These are phyloP conservation scores for Aschersonia sp. DNA, from an alignment of 2,329 filamentous ascomycete species.

Conservation along the genomic window DNA sequence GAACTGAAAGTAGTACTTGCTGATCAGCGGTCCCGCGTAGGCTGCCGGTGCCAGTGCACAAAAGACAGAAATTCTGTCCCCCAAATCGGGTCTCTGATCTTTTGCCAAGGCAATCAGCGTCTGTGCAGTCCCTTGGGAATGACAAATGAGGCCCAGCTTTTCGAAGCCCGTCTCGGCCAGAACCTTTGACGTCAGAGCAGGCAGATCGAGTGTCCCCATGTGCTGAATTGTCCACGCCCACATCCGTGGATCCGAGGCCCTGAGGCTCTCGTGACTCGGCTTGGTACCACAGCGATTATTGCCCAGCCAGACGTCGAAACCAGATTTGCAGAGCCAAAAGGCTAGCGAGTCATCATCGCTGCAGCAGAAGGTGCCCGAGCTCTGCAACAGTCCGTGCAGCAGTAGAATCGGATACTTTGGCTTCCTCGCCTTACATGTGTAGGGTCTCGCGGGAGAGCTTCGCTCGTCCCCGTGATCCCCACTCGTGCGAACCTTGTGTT, in stretches of 20 bases:
- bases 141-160: conserved; percentile 70
- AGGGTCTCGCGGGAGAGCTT: conserved; percentile 19
- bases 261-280: conserved; percentile 59
- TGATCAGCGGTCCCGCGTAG: conserved; percentile 75
- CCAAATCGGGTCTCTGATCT: conserved; percentile 74
- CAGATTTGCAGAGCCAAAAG: conserved; percentile 82
- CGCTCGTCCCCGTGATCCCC: conserved; percentile 6
- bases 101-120: conserved; percentile 79
- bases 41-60: conserved; percentile 83
- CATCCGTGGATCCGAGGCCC: conserved; percentile 71
- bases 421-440: conserved; percentile 22
- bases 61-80: conserved; percentile 72
- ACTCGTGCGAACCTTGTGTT: background rate
- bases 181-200: conserved; percentile 67
- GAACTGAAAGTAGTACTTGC: conserved; percentile 83
- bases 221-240: conserved; percentile 95
- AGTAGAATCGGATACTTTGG: conserved; percentile 71
- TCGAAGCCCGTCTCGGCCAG: conserved; percentile 69
- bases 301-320: conserved; percentile 90
- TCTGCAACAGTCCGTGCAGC: conserved; percentile 80
- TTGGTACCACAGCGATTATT: conserved; percentile 83
- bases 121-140: conserved; percentile 85
- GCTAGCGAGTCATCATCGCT: conserved; percentile 84
- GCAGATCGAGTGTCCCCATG: conserved; percentile 80
- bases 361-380: conserved; percentile 73